Evolutionary conservation across 2,329 filamentous ascomycete species (phyloP), one percentile per base, ranked within the genome.

Genomic region (Pseudogymnoascus sp.): DNA sequence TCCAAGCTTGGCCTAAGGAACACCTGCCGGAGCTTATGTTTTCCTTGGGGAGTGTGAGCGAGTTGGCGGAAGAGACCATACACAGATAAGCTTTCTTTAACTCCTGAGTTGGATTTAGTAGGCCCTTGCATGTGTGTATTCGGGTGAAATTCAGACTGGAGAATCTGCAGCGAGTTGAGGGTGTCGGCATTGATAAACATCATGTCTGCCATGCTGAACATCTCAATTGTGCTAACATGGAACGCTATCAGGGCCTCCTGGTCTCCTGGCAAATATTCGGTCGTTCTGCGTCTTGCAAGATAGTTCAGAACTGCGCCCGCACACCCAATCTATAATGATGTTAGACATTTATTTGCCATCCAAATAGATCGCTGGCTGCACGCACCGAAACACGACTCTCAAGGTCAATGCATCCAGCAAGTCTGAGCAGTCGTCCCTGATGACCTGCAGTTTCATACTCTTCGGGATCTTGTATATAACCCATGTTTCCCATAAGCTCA

Each of bases 121-220:
- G 86, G 84, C 0, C 89, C 89, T 75, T 89, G 87, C 68, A 87
- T 89, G 65, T 93, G 89, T 58, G 84, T 86, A 70, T 91, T 92
- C 4, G 91, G 92, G 72, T 96, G 91, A 9, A 84, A 84, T 72
- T 97, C 92, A 1, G 88, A 85, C 62, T 89, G 87, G 25, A 96
- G 80, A 28, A 99, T 90, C 69, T 97, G 93, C 7, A 99, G 81
- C 1, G 92, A 92, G 12, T 84, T 75, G 42, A 97, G 77, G 0
- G 92, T 90, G 70, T 97, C 91, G 2, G 83, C 78, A 67, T 91
- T 94, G 67, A 97, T 80, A 69, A 94, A 91, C 86, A 93, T 91
- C 60, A 77, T 77, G 61, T 79, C 72, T 38, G 75, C 74, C 23
- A 96, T 77, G 33, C 82, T 87, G 73, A 95, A 92, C 84, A 91